phyloP scores from a whole-genome alignment of 331 rosid species.

The Prunus yedoensis region DNA sequence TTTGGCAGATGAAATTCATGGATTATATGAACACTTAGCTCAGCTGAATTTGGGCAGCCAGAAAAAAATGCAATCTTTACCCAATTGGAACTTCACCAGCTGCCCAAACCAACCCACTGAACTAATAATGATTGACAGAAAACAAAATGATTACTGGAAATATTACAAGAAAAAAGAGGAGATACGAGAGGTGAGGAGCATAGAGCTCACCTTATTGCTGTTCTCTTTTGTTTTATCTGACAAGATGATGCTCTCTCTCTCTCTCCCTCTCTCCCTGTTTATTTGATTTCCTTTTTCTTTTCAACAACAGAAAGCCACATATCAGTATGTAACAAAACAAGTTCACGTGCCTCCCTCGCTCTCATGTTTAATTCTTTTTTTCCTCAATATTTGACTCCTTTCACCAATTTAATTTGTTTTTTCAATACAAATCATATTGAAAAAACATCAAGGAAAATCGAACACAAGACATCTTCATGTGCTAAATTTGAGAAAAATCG shows the following conservation, averaged over 20 bases:
- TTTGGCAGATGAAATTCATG: background rate
- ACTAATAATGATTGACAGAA: background rate
- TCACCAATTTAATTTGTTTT: background rate
- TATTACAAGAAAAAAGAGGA: background rate
- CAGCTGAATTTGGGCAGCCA: slow-evolving; percentile 5
- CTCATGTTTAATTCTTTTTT: background rate
- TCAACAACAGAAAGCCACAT: background rate
- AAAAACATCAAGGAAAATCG: too few relatives aligned
- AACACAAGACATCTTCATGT: too few relatives aligned
- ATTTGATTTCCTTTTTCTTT: background rate
- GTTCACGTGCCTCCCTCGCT: slow-evolving; percentile 2
- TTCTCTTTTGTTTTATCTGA: slow-evolving; percentile 6
- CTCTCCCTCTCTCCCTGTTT: background rate
- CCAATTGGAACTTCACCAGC: background rate
- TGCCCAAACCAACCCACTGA: background rate
- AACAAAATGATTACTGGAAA: background rate
- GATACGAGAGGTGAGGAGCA: slow-evolving; percentile 12
- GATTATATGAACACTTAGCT: slow-evolving; percentile 9
- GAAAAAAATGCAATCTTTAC: background rate
- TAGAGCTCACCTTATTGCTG: slow-evolving; percentile 11
- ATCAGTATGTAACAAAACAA: background rate
- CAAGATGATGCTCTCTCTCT: background rate
- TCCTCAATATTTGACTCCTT: background rate
- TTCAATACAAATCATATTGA: too few relatives aligned
- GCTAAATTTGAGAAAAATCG: too few relatives aligned